A percentile compares a stretch with the other conserved stretches of the same genome.
These are phyloP conservation scores for Lantana camara DNA, from an alignment of 257 asterid genomes.

Conservation along the genomic window DNA sequence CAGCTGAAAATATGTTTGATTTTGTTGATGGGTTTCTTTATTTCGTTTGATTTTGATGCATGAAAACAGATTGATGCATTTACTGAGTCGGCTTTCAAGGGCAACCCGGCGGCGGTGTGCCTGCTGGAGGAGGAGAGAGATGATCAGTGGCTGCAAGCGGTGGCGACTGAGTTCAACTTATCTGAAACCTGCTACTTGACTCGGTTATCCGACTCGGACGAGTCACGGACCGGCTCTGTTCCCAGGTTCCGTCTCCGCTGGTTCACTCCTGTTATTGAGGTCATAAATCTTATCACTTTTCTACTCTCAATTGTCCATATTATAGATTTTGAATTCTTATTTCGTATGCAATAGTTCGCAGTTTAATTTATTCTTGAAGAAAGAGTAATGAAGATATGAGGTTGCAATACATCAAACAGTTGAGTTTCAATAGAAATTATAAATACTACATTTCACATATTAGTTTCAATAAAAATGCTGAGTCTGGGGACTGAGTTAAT, in stretches of 20 bases:
- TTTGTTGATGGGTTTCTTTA: too few relatives aligned
- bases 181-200: conserved; percentile 79
- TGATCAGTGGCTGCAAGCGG: conserved; percentile 81
- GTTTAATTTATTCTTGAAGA: conserved; percentile 5
- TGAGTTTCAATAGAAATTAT: too few relatives aligned
- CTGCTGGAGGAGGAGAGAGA: conserved; percentile 75
- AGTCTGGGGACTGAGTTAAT: too few relatives aligned
- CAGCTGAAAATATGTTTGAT: not conserved
- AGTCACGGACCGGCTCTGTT: conserved; percentile 13
- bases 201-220: conserved; percentile 38
- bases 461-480: too few relatives aligned
- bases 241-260: conserved; percentile 79
- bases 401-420: too few relatives aligned
- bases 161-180: conserved; percentile 82
- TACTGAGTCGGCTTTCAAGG: conserved; percentile 80
- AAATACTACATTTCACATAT: too few relatives aligned
- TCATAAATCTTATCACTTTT: too few relatives aligned
- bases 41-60: too few relatives aligned
- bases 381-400: not conserved
- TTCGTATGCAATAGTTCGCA: not conserved
- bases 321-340: too few relatives aligned
- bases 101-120: conserved; percentile 93
- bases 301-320: too few relatives aligned
- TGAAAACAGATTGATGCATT: conserved; percentile 81
- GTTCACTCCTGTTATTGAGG: conserved; percentile 96